Evolutionary conservation across 2,329 filamentous ascomycete species (phyloP).

Genomic region (Monosporascus sp.): DNA sequence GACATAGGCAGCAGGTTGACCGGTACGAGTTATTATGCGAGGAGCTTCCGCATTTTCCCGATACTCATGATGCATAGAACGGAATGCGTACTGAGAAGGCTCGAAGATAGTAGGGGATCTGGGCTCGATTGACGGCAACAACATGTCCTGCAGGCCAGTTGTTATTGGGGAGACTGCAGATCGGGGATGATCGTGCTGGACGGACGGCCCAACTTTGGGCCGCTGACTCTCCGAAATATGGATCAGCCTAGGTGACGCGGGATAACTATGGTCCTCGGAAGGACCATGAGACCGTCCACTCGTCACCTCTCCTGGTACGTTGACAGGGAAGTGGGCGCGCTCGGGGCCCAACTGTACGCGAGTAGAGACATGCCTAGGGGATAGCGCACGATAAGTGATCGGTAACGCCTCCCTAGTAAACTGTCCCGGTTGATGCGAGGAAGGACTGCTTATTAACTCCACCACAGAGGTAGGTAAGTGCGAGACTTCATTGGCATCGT

Average conservation of each 20-base stretch:
- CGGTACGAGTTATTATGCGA: conserved; percentile 14
- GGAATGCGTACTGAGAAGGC: conserved; percentile 8
- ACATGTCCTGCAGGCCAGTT: conserved; percentile 24
- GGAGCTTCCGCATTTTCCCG: conserved; percentile 14
- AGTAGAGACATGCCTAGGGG: conserved; percentile 7
- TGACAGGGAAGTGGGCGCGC: conserved; percentile 2
- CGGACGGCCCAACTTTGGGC: conserved; percentile 27
- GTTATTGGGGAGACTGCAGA: conserved; percentile 20
- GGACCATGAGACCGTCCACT: conserved; percentile 3
- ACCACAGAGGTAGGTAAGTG: conserved; percentile 7
- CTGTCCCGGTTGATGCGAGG: conserved; percentile 5
- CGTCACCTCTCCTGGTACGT: conserved; percentile 3
- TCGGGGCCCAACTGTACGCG: conserved; percentile 8
- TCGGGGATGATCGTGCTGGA: conserved; percentile 9
- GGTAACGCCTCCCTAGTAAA: conserved; percentile 11
- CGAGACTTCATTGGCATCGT: conserved; percentile 11
- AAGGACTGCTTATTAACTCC: conserved; percentile 16
- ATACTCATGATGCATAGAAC: conserved; percentile 11
- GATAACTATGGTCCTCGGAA: conserved; percentile 6
- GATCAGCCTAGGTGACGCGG: conserved; percentile 14
- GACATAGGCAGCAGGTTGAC: conserved; percentile 11
- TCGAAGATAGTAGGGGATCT: conserved; percentile 16
- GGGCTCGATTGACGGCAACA: conserved; percentile 27
- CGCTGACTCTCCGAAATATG: conserved; percentile 16
- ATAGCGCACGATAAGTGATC: conserved; percentile 5